Base-by-base conservation (phyloP, 78 protist genomes). In the Speleostelium caveatum region DNA sequence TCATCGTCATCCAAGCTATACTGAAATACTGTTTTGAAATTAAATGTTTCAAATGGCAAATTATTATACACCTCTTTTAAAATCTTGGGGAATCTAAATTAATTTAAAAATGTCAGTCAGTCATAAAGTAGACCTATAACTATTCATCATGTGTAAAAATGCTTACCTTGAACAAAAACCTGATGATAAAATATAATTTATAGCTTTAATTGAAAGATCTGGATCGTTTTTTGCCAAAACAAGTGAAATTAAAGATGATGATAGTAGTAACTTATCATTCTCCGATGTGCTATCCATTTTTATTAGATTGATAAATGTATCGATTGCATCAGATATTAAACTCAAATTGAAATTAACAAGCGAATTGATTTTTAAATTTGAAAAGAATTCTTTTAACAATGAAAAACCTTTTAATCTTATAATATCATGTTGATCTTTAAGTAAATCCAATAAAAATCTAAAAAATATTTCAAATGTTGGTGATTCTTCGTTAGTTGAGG, bases 31-130 rank as follows among this genome's bases (percentile, higher is more conserved):
- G 4, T 67, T 21, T 42, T 51, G 8, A 55, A 79, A 38, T 67
- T 59, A 28, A 67, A 65, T 53, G 3, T 28, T 38, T 79, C 76
- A 0, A 79, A 67, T 38, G 88, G 88, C 35, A 79, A n/a, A 67
- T 67, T 65, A 16, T 79, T 39, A 67, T 38, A 32, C 16, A 24
- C 33, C 5, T 14, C n/a, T 67, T 79, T 79, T 22, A 79, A 24
- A 26, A 65, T 79, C 10, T 56, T 45, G 65, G 88, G 88, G 33
- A 51, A 78, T 38, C 87, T 78, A 38, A 42, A 22, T 42, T 73
- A 12, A 22, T 32, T 67, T 39, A 7, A 39, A 4, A 67, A 42
- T 67, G 38, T 39, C 3, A 8, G 2, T 32, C 10, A 22, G 49
- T 1, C 26, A 16, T 10, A 74, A 51, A 19, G n/a, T 22, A 58